phyloP scores from a whole-genome alignment of 208 protist genomes.

The Balamuthia mandrillaris region DNA sequence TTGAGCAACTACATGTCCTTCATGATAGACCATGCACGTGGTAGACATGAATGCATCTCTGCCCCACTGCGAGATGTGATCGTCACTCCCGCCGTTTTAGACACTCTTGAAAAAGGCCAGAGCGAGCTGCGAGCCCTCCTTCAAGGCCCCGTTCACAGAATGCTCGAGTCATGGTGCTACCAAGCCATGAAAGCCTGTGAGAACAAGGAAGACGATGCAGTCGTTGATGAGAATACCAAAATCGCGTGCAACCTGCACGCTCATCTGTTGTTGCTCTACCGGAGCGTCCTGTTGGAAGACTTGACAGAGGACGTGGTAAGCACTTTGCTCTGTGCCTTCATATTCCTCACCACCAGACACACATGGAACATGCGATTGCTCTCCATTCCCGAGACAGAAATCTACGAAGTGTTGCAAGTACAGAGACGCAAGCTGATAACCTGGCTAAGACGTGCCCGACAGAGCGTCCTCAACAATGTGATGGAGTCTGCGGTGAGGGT shows the following conservation, averaged over 20 bases:
- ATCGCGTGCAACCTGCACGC: constrained; percentile 46
- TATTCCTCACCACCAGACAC: constrained; percentile 64
- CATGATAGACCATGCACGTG: constrained; percentile 24
- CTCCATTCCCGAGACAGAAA: constrained; percentile 54
- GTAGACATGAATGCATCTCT: constrained; percentile 17
- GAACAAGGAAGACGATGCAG: constrained; percentile 33
- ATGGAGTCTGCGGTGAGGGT: constrained; percentile 61
- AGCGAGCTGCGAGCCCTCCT: neutral
- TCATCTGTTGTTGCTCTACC: constrained; percentile 61
- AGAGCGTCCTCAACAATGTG: constrained; percentile 42
- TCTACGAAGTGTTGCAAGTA: constrained; percentile 62
- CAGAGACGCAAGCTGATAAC: constrained; percentile 48
- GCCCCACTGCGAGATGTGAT: constrained; percentile 1
- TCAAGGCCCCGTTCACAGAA: constrained; percentile 15
- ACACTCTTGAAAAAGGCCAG: constrained; percentile 4
- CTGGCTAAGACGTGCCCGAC: neutral
- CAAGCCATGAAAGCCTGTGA: constrained; percentile 37
- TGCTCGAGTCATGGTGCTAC: constrained; percentile 37
- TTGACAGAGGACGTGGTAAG: constrained; percentile 21
- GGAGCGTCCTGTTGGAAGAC: constrained; percentile 38
- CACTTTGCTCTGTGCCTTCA: constrained; percentile 42
- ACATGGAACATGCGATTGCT: constrained; percentile 47
- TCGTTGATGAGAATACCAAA: constrained; percentile 25
- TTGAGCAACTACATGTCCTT: constrained; percentile 32
- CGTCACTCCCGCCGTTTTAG: constrained; percentile 15